Evolutionary conservation across 768 basidiomycete species (phyloP).

Genomic region (Scleroderma citrinum): DNA sequence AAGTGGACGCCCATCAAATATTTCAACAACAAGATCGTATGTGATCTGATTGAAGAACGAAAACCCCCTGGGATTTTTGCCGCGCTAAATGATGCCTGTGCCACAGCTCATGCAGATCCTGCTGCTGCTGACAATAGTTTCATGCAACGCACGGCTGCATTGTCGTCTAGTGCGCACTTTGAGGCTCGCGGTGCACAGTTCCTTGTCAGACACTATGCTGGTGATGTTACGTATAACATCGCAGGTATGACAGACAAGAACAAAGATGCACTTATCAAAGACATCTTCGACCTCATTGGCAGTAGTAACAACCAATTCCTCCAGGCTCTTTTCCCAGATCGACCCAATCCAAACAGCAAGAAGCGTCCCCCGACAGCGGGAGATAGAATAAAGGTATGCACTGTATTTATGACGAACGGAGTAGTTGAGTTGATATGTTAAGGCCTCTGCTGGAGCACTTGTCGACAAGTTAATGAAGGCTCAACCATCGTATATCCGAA

Average conservation of each 20-base stretch:
- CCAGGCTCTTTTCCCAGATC: slow-evolving; percentile 85
- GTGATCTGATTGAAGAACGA: slow-evolving; percentile 95
- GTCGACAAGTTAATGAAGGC: slow-evolving; percentile 98
- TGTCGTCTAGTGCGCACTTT: slow-evolving; percentile 88
- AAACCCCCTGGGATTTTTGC: slow-evolving; percentile 97
- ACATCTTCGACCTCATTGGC: slow-evolving; percentile 84
- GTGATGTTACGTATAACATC: slow-evolving; percentile 97
- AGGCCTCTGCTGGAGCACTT: slow-evolving; percentile 91
- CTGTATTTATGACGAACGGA: background rate
- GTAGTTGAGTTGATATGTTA: background rate
- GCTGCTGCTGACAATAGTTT: slow-evolving; percentile 95
- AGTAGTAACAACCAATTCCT: slow-evolving; percentile 79
- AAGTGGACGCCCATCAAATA: slow-evolving; percentile 99
- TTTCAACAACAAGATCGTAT: slow-evolving; percentile 97
- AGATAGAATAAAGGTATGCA: slow-evolving; percentile 87
- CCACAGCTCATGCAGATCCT: slow-evolving; percentile 97
- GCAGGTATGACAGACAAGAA: slow-evolving; percentile 99
- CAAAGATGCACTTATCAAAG: slow-evolving; percentile 95
- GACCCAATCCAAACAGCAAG: slow-evolving; percentile 94
- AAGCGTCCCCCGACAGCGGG: slow-evolving; percentile 97
- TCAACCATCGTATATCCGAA: slow-evolving; percentile 96
- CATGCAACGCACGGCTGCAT: slow-evolving; percentile 77
- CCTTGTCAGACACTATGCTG: slow-evolving; percentile 93
- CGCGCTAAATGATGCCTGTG: slow-evolving; percentile 97
- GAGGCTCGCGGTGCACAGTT: slow-evolving; percentile 93